Conservation (phyloP, 2,329 filamentous ascomycete species). For the Malbranchea zuffiana region DNA sequence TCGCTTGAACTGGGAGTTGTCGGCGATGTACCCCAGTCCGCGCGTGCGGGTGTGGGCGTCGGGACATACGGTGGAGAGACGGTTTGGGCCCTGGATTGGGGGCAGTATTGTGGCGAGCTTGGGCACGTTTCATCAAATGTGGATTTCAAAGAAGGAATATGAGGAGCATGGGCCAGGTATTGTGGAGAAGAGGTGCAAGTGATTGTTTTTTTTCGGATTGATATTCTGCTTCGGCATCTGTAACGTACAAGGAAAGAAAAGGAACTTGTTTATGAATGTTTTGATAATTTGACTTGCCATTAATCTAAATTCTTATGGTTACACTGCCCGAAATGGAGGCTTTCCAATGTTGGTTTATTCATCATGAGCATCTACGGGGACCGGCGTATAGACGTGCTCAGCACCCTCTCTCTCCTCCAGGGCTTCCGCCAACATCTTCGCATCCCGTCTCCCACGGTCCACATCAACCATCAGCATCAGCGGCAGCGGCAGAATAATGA, state of each 20-base stretch:
- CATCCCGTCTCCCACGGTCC: constrained; percentile 62
- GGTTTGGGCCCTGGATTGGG: constrained; percentile 91
- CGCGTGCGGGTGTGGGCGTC: constrained; percentile 82
- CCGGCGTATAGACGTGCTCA: too few relatives aligned
- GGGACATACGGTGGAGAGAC: constrained; percentile 73
- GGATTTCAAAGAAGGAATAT: constrained; percentile 96
- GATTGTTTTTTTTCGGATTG: constrained; percentile 15
- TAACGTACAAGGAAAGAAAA: neutral
- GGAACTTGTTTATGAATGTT: neutral
- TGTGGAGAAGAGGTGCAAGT: constrained; percentile 95
- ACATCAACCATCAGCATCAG: constrained; percentile 79
- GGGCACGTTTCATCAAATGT: constrained; percentile 98
- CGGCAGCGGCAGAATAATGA: constrained; percentile 77
- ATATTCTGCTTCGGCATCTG: neutral
- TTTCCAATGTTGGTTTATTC: too few relatives aligned
- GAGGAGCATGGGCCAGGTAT: constrained; percentile 86
- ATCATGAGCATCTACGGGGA: too few relatives aligned
- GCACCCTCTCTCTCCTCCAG: constrained; percentile 23
- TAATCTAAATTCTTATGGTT: too few relatives aligned
- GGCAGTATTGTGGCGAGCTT: constrained; percentile 90
- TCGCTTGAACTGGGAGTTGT: constrained; percentile 74
- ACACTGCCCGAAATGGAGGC: too few relatives aligned
- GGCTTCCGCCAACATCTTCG: constrained; percentile 50
- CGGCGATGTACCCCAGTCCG: constrained; percentile 68
- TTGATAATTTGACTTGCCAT: too few relatives aligned